phyloP scores from a whole-genome alignment of 2,329 filamentous ascomycete genomes.

The Neopestalotiopsis sp. region DNA sequence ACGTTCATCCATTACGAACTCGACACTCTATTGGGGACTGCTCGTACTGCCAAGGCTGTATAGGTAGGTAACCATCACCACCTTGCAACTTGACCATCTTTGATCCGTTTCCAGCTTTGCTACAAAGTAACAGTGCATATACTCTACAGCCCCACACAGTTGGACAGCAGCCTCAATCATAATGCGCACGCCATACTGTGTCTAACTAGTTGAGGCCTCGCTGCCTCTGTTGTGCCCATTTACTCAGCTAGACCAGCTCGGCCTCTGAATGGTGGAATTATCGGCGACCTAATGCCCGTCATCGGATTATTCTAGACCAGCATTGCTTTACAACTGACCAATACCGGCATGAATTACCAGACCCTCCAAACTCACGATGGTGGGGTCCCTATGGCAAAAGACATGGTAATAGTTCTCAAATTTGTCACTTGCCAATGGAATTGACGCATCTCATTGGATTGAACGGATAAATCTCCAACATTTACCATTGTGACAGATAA shows the following conservation, averaged over 20 bases:
- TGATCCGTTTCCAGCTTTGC: no score
- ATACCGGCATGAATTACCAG: conserved; percentile 18
- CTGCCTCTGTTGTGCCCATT: neutral
- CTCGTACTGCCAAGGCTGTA: no score
- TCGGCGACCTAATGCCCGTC: conserved; percentile 25
- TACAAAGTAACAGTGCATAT: neutral
- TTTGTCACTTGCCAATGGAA: conserved; percentile 42
- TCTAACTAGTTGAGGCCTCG: neutral
- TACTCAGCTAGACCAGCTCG: neutral
- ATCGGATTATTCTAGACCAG: conserved; percentile 26
- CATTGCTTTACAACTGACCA: conserved; percentile 15
- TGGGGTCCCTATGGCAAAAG: conserved; percentile 15
- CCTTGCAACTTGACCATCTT: no score
- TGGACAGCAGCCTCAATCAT: neutral
- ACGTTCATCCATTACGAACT: no score
- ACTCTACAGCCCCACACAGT: neutral
- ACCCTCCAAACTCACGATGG: neutral
- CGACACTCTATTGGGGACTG: no score
- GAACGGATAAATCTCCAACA: neutral
- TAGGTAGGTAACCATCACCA: no score
- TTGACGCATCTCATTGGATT: conserved; percentile 11
- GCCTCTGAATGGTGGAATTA: conserved; percentile 42
- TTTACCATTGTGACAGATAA: neutral
- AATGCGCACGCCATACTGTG: neutral
- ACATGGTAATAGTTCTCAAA: conserved; percentile 35